Evolutionary conservation across 2,329 filamentous ascomycete genomes (phyloP), one percentile per base, ranked within the genome.

Genomic region (Laburnicola sp.): DNA sequence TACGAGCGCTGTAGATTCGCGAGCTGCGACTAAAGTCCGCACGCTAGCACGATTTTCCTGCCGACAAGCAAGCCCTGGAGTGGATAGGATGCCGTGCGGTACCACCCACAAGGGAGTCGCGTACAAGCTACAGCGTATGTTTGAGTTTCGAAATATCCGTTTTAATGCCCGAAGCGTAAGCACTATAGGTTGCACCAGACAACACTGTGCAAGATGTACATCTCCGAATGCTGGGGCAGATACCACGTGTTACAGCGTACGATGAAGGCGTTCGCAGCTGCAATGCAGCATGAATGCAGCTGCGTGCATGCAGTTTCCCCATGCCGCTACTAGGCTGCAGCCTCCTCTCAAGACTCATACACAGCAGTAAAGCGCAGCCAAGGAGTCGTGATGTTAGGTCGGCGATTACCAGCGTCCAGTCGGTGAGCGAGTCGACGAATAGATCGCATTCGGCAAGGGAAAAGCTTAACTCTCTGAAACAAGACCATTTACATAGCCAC

Each of bases 401-500:
- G 22, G 30, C 28, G 30, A 44, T 35, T 30, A 35, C 10, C 26
- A 8, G 37, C 10, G 4, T 39, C 11, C 6, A 10, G 38, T 46
- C 26, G 49, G 45, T 32, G 21, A 48, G 23, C 38, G 35, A 48
- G 21, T 5, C 10, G n/a, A 10, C 11, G 30, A 28, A 10, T n/a
- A 39, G 23, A 7, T 16, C 37, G 21, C 43, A 38, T 38, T 48
- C 28, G 31, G 36, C 43, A 45, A 30, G 9, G 26, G 36, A 25
- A 41, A 48, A 40, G 48, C 36, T 45, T 48, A 16, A 38, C 35
- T 23, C 38, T 40, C 45, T 57, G 54, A 57, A 50, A 57, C 50
- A 11, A 11, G 44, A 39, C 36, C 51, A 26, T 42, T 25, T 34
- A 38, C 50, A 57, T 44, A 51, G 45, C 51, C n/a, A n/a, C 50